Base-by-base conservation (phyloP, 1,284 basidiomycete genomes). In the Cutaneotrichosporon daszewskae region DNA sequence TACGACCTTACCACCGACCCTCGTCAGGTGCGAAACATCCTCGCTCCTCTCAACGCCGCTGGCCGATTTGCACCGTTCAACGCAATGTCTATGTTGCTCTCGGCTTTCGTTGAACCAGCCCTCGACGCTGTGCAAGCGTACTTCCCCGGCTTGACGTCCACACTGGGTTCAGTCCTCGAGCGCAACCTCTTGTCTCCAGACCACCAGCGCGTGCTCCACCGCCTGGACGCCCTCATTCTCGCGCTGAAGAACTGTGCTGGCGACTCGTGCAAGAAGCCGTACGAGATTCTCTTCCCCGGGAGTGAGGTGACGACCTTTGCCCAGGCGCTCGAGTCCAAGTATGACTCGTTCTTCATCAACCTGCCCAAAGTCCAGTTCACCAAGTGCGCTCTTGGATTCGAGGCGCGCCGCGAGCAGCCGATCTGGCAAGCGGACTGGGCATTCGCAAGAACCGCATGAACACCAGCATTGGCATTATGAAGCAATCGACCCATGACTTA, bases 241-340 rank as follows among this genome's bases (percentile, higher is more conserved):
- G 60, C 62, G 4, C 55, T 68, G 26, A 66, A 66, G 51, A 57
- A 49, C 2, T 68, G 66, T 45, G n/a, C 26, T 10, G 66, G 58
- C n/a, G 42, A 52, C 4, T 38, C 36, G 1, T 68, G 66, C 46
- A 41, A 47, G n/a, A 17, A 51, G 4, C 60, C 62, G 1, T 68
- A 58, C 52, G n/a, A 23, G 8, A 24, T 43, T 8, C 34, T 68
- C 19, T 59, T 63, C 49, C 60, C 59, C 20, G 17, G 45, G 37
- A 8, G 45, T 27, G 35, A 46, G 26, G 44, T 53, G n/a, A 19
- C 16, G 22, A 32, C 17, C 9, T 43, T 68, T 19, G 25, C 33
- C 3, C 48, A 58, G 12, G 54, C 56, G 14, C 41, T 60, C 7
- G 31, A 56, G 20, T 4, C 22, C 14, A 14, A 31, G 6, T 64